A percentile compares a stretch with the other conserved stretches of the same genome.
These are phyloP conservation scores for Irpex sp. DNA, from an alignment of 1,284 basidiomycete species.

Conservation along the genomic window DNA sequence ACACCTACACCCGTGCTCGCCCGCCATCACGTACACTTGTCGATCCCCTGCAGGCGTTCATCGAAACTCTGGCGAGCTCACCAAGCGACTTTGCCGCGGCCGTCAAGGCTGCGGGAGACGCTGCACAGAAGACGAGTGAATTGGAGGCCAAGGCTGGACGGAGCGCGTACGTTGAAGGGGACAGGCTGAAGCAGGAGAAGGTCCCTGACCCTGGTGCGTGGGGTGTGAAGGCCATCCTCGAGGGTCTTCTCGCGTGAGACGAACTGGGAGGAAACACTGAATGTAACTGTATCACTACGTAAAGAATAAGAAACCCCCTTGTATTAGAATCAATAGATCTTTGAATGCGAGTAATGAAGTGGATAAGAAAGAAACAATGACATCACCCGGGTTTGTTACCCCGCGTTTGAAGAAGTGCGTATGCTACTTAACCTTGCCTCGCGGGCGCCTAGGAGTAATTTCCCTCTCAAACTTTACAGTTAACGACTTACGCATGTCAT, in stretches of 20 bases:
- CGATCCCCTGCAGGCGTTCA: slow-evolving; percentile 86
- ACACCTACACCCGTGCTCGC: slow-evolving; percentile 85
- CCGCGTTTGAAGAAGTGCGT: background rate
- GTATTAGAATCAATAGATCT: background rate
- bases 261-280: too few species aligned
- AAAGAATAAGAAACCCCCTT: background rate
- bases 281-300: background rate
- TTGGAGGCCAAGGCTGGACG: slow-evolving; percentile 85
- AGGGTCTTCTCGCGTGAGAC: slow-evolving; percentile 35
- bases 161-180: slow-evolving; percentile 82
- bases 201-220: slow-evolving; percentile 89
- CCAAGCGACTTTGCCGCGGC: slow-evolving; percentile 42
- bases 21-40: slow-evolving; percentile 88
- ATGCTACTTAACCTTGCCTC: too few species aligned
- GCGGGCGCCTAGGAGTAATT: background rate
- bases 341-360: background rate
- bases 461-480: background rate
- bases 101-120: slow-evolving; percentile 57
- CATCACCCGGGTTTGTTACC: background rate
- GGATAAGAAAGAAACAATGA: background rate
- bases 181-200: slow-evolving; percentile 59
- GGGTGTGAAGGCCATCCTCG: slow-evolving; percentile 78
- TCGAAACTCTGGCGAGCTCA: slow-evolving; percentile 41
- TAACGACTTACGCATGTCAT: slow-evolving; percentile 12
- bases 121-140: slow-evolving; percentile 69